Percentiles rank a stretch among this genome's conserved stretches.
Evolutionary conservation across 768 basidiomycete species (phyloP).

Genomic region (Naganishia friedmannii): DNA sequence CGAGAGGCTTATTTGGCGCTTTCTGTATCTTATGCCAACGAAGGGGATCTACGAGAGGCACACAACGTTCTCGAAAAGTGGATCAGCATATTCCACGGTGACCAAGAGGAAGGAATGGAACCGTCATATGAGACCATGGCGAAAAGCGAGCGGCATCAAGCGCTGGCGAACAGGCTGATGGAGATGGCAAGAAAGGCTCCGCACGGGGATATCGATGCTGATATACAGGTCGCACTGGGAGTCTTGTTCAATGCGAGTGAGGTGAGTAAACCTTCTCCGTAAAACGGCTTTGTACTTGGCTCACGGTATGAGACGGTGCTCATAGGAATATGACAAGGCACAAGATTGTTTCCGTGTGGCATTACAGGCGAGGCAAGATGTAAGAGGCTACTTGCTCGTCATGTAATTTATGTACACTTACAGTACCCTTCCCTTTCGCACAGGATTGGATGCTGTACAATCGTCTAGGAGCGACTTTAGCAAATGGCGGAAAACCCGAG

Average conservation of each 20-base stretch:
- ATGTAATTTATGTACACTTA: neutral
- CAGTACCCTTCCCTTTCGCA: neutral
- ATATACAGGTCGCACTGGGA: slow-evolving; percentile 90
- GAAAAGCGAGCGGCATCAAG: slow-evolving; percentile 43
- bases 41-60: slow-evolving; percentile 69
- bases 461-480: slow-evolving; percentile 88
- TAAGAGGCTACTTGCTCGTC: slow-evolving; percentile 49
- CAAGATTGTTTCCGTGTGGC: slow-evolving; percentile 92
- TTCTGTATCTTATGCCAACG: slow-evolving; percentile 86
- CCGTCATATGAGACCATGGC: slow-evolving; percentile 27
- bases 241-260: slow-evolving; percentile 89
- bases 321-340: slow-evolving; percentile 82
- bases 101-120: slow-evolving; percentile 4
- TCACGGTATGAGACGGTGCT: neutral
- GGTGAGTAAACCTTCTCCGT: slow-evolving; percentile 54
- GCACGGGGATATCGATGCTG: slow-evolving; percentile 73
- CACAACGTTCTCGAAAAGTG: slow-evolving; percentile 80
- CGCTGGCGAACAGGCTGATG: slow-evolving; percentile 74
- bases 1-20: slow-evolving; percentile 78
- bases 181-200: slow-evolving; percentile 67
- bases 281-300: neutral
- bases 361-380: slow-evolving; percentile 79
- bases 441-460: slow-evolving; percentile 93
- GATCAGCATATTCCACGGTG: slow-evolving; percentile 54
- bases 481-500: slow-evolving; percentile 72